Conservation (phyloP, 495 filamentous ascomycete species). For the Neurospora sp. region DNA sequence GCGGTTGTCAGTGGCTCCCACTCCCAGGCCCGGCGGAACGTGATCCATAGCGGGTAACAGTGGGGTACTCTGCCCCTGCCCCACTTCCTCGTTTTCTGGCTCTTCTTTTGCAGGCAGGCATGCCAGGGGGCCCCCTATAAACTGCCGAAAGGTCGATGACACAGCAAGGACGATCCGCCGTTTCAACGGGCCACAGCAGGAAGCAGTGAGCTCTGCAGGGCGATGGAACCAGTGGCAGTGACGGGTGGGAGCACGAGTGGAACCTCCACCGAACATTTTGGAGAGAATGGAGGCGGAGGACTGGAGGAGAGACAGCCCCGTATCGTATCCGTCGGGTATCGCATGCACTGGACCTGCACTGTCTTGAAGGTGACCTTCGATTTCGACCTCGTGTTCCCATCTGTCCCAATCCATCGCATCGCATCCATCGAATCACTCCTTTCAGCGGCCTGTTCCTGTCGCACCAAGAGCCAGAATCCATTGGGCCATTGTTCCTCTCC, state of each 20-base stretch:
- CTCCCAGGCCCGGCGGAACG: neutral
- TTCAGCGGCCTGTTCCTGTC: neutral
- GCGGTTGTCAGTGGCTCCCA: neutral
- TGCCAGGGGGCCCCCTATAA: neutral
- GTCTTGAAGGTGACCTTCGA: neutral
- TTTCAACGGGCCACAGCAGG: neutral
- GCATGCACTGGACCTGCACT: neutral
- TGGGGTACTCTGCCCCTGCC: neutral
- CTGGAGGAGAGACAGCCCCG: neutral
- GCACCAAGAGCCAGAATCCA: neutral
- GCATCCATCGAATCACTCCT: neutral
- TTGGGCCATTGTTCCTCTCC: neutral
- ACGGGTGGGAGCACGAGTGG: neutral
- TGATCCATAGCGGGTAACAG: neutral
- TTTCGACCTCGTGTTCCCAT: neutral
- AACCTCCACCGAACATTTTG: neutral
- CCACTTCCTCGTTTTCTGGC: neutral
- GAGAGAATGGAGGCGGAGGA: neutral
- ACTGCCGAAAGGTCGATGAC: neutral
- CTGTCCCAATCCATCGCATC: neutral
- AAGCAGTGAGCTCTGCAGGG: neutral
- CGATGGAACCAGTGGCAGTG: neutral
- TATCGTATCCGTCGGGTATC: neutral
- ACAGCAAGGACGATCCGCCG: neutral
- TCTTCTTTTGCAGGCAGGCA: neutral